Evolutionary conservation across 2,329 filamentous ascomycete species (phyloP), one percentile per base, ranked within the genome.

Genomic region (Lachnellula hyalina): DNA sequence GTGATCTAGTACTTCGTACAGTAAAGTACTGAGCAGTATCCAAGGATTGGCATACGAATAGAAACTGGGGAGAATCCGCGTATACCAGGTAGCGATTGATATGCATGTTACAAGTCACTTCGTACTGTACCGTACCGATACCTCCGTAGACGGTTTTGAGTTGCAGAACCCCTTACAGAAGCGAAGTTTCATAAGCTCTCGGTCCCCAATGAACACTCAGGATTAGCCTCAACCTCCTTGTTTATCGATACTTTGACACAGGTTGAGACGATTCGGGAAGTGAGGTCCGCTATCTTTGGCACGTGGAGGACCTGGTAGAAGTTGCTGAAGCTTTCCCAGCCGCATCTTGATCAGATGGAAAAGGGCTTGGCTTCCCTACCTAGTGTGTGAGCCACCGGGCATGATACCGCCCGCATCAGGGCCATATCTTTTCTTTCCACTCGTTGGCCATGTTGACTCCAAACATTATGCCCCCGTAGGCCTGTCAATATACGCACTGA

Each of bases 121-220:
- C 41, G 41, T 44, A 23, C 21, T 19, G 38, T 59, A 23, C 21
- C 41, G 38, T 59, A 57, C 54, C 54, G 56, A 57, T 45, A n/a
- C n/a, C n/a, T n/a, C n/a, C n/a, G n/a, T n/a, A 54, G 52, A 52
- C 21, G 35, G 58, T 60, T 61, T 63, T 46, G 54, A 53, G 47
- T 55, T 51, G 46, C 54, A 42, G 50, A 50, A 49, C 34, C 57
- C 56, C 58, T 55, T 23, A 47, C 35, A 52, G 57, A 59, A 51
- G 55, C 55, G 59, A 62, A 53, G 63, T 65, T 64, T 65, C 63
- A 63, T 54, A 51, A 45, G 54, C 56, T 57, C 53, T 57, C 59
- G 60, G 56, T 55, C 56, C 57, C 61, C 63, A 63, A 60, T 62
- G 52, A 61, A 55, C 45, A 49, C 56, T 50, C 41, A 52, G 54